These are phyloP conservation scores for Lepidium aucheri DNA, from an alignment of 345 rosid species.

Conservation along the genomic window DNA sequence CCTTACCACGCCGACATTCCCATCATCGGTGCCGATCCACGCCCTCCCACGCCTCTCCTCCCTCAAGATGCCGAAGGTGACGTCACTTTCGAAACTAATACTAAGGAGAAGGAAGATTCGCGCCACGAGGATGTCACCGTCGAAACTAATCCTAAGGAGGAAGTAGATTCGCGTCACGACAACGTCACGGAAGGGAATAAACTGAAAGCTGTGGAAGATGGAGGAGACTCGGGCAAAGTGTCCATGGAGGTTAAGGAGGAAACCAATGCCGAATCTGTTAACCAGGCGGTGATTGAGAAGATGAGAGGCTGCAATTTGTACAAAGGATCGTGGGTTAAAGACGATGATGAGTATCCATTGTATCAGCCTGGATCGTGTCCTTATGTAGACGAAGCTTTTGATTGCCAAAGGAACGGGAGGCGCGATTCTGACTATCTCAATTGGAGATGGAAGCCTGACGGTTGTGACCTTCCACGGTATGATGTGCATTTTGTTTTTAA, in stretches of 20 bases:
- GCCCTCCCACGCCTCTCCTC: slow-evolving; percentile 3
- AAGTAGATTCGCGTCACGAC: not conserved
- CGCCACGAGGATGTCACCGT: not conserved
- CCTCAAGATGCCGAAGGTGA: not conserved
- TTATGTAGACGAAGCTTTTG: slow-evolving; percentile 79
- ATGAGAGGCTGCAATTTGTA: slow-evolving; percentile 59
- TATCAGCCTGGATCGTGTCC: slow-evolving; percentile 84
- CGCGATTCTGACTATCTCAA: slow-evolving; percentile 56
- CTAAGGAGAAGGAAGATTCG: not conserved
- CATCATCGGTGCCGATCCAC: slow-evolving; percentile 20
- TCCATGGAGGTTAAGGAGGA: slow-evolving; percentile 4
- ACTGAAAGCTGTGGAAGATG: not conserved
- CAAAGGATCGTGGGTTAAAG: slow-evolving; percentile 68
- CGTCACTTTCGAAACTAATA: not conserved
- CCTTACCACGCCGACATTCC: slow-evolving; percentile 32
- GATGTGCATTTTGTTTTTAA: not conserved
- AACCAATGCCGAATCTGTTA: slow-evolving; percentile 17
- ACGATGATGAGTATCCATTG: slow-evolving; percentile 47
- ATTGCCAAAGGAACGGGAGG: slow-evolving; percentile 81
- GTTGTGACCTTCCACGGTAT: slow-evolving; percentile 69
- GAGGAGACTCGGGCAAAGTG: slow-evolving; percentile 13
- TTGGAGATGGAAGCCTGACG: slow-evolving; percentile 95
- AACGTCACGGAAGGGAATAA: not conserved
- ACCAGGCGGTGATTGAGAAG: slow-evolving; percentile 19
- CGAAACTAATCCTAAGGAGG: not conserved